Base-by-base conservation (phyloP, 371 early-diverging fungal species). In the Apophysomyces trapeziformis region DNA sequence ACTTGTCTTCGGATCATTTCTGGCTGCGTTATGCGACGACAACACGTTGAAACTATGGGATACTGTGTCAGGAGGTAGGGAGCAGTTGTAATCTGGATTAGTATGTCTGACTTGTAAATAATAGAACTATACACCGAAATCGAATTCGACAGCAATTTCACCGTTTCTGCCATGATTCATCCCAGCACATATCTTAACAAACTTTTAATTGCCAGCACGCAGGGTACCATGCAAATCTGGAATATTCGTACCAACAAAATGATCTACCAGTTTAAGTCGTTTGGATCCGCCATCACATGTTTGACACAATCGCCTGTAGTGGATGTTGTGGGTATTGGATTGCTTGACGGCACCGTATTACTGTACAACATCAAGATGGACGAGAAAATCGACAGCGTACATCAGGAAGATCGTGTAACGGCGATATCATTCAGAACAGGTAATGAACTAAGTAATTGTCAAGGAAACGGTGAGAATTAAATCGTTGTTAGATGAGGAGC, bases 151-250 rank as follows among this genome's bases (percentile, higher is more conserved):
- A 78, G 82, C 8, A 70, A 77, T 5, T 97, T 97, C 76, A 85
- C 84, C 26, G 85, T 89, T 2, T 89, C 93, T 4, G 67, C 85
- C 0, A 77, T 96, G 45, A 76, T 96, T 41, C 99, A 99, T 68
- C 99, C 98, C 38, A 90, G 89, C 80, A 96, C 98, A 0, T 99
- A 97, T 79, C 79, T 98, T 45, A 97, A 99, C 87, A 99, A 99
- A 76, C 79, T 99, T 5, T 80, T 98, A 14, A 76, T 97, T 13
- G 95, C 88, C 26, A 92, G 93, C 68, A 85, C 85, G 11, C 90
- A 97, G 69, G 98, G 97, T 37, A 72, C 84, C 0, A 86, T 97
- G 90, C 93, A 94, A 79, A 82, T 99, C 58, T 97, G 96, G 95
- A 99, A 98, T 75, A 86, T 97, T 69, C 83, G 85, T 58, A 87